Evolutionary conservation across 257 asterid genomes (phyloP).

Genomic region (Fraxinus americana): DNA sequence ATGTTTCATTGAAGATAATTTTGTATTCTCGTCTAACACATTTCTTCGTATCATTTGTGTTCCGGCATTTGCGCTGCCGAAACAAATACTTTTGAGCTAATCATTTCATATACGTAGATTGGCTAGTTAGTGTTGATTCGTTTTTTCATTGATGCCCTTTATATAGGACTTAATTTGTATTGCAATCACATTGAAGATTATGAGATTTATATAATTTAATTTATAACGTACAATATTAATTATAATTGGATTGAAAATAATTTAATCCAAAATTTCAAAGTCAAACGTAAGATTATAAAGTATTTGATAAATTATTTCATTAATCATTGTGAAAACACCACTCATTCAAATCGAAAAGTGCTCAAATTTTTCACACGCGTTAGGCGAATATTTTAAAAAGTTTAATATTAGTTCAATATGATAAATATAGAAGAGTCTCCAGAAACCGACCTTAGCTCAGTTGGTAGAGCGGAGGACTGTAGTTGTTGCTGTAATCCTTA

Average conservation of each 20-base stretch:
- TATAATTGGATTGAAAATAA: neutral
- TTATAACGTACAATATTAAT: neutral
- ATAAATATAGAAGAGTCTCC: neutral
- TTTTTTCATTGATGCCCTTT: too few species aligned
- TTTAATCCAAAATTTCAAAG: neutral
- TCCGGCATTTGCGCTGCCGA: neutral
- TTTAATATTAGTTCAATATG: too few species aligned
- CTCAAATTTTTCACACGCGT: too few species aligned
- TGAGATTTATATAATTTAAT: neutral
- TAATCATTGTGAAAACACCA: too few species aligned
- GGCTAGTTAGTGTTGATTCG: too few species aligned
- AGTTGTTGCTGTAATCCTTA: conserved; percentile 41
- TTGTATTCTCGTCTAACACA: neutral
- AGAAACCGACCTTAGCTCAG: conserved; percentile 29
- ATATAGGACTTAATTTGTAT: too few species aligned
- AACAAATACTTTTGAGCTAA: neutral
- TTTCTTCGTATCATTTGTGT: neutral
- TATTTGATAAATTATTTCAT: too few species aligned
- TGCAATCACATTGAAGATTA: neutral
- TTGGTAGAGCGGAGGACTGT: conserved; percentile 35
- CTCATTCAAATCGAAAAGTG: too few species aligned
- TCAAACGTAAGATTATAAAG: neutral
- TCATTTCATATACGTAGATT: too few species aligned
- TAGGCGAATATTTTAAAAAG: too few species aligned
- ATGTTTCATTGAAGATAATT: neutral